Evolutionary conservation across 169 alveolate species (phyloP), one percentile per base, ranked within the genome.

Genomic region (Ophryocystis elektroscirrha): DNA sequence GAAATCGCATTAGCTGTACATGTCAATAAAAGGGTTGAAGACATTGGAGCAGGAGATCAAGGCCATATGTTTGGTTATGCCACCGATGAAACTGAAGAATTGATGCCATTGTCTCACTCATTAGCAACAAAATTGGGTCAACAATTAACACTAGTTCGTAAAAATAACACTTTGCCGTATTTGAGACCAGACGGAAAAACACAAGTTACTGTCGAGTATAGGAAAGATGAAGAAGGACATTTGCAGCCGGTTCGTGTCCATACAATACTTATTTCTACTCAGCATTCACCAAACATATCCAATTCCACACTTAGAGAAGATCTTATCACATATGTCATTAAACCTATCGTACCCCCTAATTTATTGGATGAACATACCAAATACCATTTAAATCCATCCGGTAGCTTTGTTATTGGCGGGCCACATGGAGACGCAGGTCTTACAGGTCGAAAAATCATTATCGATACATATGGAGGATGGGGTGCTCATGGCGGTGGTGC

Each of bases 401-500:
- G 96, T 22, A 63, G 72, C 37, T 94, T 91, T 75, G 84, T 81
- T n/a, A 74, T 78, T 18, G 99, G 99, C 12, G 99, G 99, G 6
- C 99, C 99, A 15, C 88, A 88, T 52, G 97, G 96, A 32, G 99
- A 94, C 68, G 92, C 99, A 5, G 99, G 99, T 23, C 81, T 89
- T 35, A 89, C 97, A 9, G 97, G 96, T 51, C 81, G 99, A 42
- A 94, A 94, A 69, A 89, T 91, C 54, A 89, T 94, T 47, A 93
- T 91, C 29, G 98, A 91, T 70, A 94, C 98, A 20, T 94, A 91
- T 71, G 98, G 96, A 2, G 78, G 98, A 27, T 85, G 96, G 98
- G 93, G 94, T 18, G 96, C 94, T 19, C 98, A 91, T 67, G 99
- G 99, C 19, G 99, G 99, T 9, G 99, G 99, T 41, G 97, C 97